Base-by-base conservation (phyloP, 495 filamentous ascomycete genomes). In the Penicillium egyptiacum region DNA sequence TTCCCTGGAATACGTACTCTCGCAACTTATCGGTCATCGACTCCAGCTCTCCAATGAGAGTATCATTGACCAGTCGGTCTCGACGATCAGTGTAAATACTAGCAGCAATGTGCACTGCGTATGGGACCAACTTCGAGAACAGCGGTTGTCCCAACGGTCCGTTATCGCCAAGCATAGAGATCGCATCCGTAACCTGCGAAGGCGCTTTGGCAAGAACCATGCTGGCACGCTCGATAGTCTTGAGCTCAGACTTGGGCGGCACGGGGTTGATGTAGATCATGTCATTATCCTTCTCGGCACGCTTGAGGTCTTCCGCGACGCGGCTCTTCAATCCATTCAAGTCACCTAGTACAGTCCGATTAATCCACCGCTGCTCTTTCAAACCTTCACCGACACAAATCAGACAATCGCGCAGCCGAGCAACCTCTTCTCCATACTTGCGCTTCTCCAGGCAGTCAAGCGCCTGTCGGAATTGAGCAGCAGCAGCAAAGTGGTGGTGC, bases 201-300 rank as follows among this genome's bases (percentile, higher is more conserved):
- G 94, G 90, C 10, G 92, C 81, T 50, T 88, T 87, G 16, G 88
- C 74, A 25, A 83, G 76, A 11, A 95, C 94, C 94, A 98, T 97
- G 50, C 84, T 86, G 0, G 91, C 93, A 51, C 94, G 83, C 49
- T 91, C 90, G 4, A 98, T 83, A 1, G 85, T 84, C 67, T 88
- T 90, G 26, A 98, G 81, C 65, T 96, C 92, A 9, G 91, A 85
- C 67, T 96, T 96, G 5, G 90, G 85, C 9, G 94, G 92, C 1
- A 97, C 91, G 2, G 88, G 80, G 50, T 81, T 83, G 4, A 97
- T 76, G 69, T 98, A 98, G 17, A 98, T 96, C 46, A 95, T 72
- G 71, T 98, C 91, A 60, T 98, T 98, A 64, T 98, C 94, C 69
- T 91, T 96, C 70, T 98, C 94, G 0, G 94, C 92, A 47, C 92